Evolutionary conservation across 495 filamentous ascomycete species (phyloP), one percentile per base, ranked within the genome.

Genomic region (Penicillium coffeae): DNA sequence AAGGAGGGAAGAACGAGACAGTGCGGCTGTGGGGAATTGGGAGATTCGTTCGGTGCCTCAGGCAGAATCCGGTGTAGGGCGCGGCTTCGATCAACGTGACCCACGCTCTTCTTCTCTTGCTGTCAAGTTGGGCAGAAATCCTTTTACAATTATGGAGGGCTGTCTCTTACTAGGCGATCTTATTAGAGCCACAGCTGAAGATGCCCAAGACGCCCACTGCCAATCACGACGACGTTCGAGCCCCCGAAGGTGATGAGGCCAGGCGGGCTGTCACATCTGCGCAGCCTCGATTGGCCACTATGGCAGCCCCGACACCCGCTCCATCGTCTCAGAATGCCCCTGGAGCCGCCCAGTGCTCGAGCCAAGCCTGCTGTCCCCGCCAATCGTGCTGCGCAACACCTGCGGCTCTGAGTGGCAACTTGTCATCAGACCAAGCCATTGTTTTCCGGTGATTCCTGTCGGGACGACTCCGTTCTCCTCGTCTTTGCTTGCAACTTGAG

Each of bases 1-100:
- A 37, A 30, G 42, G 39, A 54, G 47, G 40, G 44, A 44, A 58
- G 53, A 58, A 52, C 43, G 55, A 50, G 53, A 47, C 55, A 51
- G 45, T 40, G 56, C 44, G 59, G 53, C 50, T 65, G 58, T 58
- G 65, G 62, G 62, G 63, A 66, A 54, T 60, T 40, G 48, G 54
- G 54, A 3, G 12, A 14, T 25, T 15, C 19, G 15, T 41, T 38
- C 14, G 19, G 25, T 43, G 41, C 41, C 41, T 43, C 41, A 32
- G 41, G 41, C 41, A 21, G 21, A 22, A 20, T 12, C 13, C 16
- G 15, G n/a, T n/a, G n/a, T n/a, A n/a, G n/a, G n/a, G n/a, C n/a
- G n/a, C n/a, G n/a, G n/a, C n/a, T n/a, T n/a, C n/a, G n/a, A n/a
- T n/a, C n/a, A n/a, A n/a, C n/a, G n/a, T n/a, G n/a, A n/a, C n/a